Conservation (phyloP, 768 basidiomycete species). For the Pleurotus tuber-regium region DNA sequence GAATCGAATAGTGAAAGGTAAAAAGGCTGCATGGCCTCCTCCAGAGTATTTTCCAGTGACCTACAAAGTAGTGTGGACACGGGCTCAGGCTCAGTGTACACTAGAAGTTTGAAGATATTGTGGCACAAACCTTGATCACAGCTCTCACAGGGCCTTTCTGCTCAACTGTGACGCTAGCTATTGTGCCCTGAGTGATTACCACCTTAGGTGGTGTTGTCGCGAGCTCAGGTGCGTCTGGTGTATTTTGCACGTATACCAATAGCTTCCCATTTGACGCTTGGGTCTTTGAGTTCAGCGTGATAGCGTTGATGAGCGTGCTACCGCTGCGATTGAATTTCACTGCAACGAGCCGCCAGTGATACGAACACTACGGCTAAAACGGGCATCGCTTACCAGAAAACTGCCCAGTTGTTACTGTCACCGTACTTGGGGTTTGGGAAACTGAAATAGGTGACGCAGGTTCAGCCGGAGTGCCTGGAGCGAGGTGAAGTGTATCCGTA, state of each 20-base stretch:
- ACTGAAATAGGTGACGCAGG: constrained; percentile 30
- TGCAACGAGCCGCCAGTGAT: constrained; percentile 3
- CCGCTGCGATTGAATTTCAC: constrained; percentile 31
- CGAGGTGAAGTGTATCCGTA: constrained; percentile 20
- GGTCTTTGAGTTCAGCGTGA: constrained; percentile 25
- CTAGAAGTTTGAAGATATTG: not conserved
- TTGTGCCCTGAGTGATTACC: constrained; percentile 21
- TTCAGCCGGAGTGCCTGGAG: constrained; percentile 31
- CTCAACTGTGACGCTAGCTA: constrained; percentile 29
- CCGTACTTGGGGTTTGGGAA: constrained; percentile 16
- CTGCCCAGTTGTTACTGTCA: constrained; percentile 31
- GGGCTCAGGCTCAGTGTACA: too few species aligned
- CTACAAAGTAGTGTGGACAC: too few species aligned
- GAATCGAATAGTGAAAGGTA: constrained; percentile 34
- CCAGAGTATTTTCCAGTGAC: constrained; percentile 34
- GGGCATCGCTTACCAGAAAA: constrained; percentile 25
- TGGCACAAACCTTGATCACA: constrained; percentile 29
- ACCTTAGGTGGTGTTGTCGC: constrained; percentile 22
- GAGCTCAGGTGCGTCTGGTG: constrained; percentile 31
- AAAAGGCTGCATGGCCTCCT: constrained; percentile 28
- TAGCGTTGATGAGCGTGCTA: constrained; percentile 27
- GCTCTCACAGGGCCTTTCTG: constrained; percentile 35
- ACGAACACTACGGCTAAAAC: not conserved
- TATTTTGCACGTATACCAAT: constrained; percentile 30
- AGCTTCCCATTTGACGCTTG: constrained; percentile 28